Evolutionary conservation across 108 stramenopile species (phyloP).

Genomic region (Discostella stelligeroides): DNA sequence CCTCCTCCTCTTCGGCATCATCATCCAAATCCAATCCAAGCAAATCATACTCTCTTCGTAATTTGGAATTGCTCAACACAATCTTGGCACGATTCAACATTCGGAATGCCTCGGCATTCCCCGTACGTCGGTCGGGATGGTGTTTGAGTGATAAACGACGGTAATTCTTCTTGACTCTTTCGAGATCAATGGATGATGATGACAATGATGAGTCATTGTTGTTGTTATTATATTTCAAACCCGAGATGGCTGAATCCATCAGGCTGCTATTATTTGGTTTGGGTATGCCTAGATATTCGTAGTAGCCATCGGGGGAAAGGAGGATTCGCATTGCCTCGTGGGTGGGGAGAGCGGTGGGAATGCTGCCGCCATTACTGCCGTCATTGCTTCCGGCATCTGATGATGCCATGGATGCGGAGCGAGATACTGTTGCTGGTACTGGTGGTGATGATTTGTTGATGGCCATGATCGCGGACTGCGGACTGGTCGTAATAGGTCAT

Average conservation of each 20-base stretch:
- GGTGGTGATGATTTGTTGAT: no score
- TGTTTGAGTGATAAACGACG: constrained; percentile 68
- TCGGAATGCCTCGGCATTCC: constrained; percentile 82
- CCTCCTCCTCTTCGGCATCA: constrained; percentile 55
- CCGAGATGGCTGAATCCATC: constrained; percentile 2
- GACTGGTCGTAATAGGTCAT: no score
- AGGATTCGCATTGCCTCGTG: constrained; percentile 68
- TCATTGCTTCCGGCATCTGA: no score
- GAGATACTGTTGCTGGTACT: no score
- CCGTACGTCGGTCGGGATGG: constrained; percentile 77
- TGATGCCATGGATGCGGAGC: no score
- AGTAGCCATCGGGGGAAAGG: constrained; percentile 84
- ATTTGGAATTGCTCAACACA: constrained; percentile 68
- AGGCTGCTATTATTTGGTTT: constrained; percentile 53
- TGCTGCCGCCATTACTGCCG: no score
- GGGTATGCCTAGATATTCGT: constrained; percentile 69
- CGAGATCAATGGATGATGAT: constrained; percentile 48
- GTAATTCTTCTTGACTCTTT: constrained; percentile 79
- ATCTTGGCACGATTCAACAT: constrained; percentile 78
- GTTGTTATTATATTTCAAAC: neutral
- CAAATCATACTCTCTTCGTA: constrained; percentile 83
- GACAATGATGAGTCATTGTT: neutral
- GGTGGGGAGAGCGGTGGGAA: constrained; percentile 24
- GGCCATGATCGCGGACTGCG: no score
- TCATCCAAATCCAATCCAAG: constrained; percentile 86